Evolutionary conservation across 2,329 filamentous ascomycete genomes (phyloP), one percentile per base, ranked within the genome.

Genomic region (Penicillium sp.): DNA sequence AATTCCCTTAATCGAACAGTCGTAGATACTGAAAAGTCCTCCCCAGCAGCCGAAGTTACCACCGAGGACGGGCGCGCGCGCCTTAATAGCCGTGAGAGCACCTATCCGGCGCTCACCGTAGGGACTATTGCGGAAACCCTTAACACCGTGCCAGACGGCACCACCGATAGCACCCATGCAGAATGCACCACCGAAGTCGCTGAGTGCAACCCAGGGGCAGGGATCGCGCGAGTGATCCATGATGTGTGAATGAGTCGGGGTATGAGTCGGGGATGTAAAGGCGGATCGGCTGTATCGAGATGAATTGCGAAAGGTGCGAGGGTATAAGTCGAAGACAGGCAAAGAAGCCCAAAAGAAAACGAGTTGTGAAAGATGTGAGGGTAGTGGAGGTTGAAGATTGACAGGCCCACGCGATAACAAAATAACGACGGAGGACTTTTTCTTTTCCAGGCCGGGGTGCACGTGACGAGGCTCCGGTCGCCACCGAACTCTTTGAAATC

Each of bases 21-120:
- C 93, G 65, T 91, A 97, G 54, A 88, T 94, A 62, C 84, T 88
- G 78, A 97, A 97, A 49, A 97, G 76, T 59, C 93, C 93, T 67
- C 93, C 91, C 91, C 93, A 97, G 49, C 95, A 88, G 64, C 91
- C 91, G 64, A 97, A 98, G 77, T 98, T 98, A 64, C 93, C 93
- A 65, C 93, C 93, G 43, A 97, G 80, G 26, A 97, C 91, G 2
- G 93, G 93, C 35, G 93, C 93, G 67, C 93, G 86, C 66, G 93
- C 90, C 78, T 98, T 98, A 74, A 98, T 89, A 53, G 93, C 93
- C 63, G 91, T 96, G 73, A 98, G 80, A 60, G 93, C 88, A 69
- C 93, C 93, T 77, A 97, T 91, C 70, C 91, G 81, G 69, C 93
- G 82, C 77, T 98, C 93, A 68, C 93, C 93, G 70, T 95, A 88